These are phyloP conservation scores for Plicaturopsis crispa DNA, from an alignment of 768 basidiomycete species.

Conservation along the genomic window DNA sequence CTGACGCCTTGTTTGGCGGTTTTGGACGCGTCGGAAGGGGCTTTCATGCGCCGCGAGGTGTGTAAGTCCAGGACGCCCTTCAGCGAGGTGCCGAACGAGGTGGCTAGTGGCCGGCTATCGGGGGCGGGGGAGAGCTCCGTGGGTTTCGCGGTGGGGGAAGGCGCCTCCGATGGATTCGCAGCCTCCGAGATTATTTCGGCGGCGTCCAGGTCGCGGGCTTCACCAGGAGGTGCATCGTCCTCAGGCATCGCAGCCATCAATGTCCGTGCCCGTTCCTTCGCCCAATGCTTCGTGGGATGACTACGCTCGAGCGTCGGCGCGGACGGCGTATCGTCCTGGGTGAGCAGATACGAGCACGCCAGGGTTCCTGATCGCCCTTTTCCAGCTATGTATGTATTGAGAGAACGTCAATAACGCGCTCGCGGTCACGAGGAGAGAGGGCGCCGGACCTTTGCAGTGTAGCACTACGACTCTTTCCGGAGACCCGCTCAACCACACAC, in stretches of 20 bases:
- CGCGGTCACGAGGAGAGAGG: no score
- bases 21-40: slow-evolving; percentile 11
- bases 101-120: slow-evolving; percentile 11
- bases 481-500: slow-evolving; percentile 60
- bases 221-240: slow-evolving; percentile 22
- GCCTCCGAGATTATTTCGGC: no score
- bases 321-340: slow-evolving; percentile 38
- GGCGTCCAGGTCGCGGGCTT: no score
- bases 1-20: slow-evolving; percentile 48
- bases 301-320: slow-evolving; percentile 42
- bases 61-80: slow-evolving; percentile 60
- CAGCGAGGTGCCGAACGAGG: slow-evolving; percentile 31
- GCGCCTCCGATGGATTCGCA: no score
- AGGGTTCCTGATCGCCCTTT: slow-evolving; percentile 85
- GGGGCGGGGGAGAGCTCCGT: background rate
- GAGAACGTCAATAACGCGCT: slow-evolving; percentile 1
- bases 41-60: slow-evolving; percentile 63
- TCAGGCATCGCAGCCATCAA: slow-evolving; percentile 41
- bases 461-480: slow-evolving; percentile 68
- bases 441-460: slow-evolving; percentile 71
- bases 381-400: slow-evolving; percentile 46
- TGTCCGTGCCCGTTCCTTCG: slow-evolving; percentile 37
- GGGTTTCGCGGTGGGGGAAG: slow-evolving; percentile 5
- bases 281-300: slow-evolving; percentile 39
- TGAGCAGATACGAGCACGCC: slow-evolving; percentile 75